Percentiles rank a stretch among this genome's conserved stretches.
Conservation (phyloP, 73 alveolate species). For the Paramecium sexaurelia region DNA sequence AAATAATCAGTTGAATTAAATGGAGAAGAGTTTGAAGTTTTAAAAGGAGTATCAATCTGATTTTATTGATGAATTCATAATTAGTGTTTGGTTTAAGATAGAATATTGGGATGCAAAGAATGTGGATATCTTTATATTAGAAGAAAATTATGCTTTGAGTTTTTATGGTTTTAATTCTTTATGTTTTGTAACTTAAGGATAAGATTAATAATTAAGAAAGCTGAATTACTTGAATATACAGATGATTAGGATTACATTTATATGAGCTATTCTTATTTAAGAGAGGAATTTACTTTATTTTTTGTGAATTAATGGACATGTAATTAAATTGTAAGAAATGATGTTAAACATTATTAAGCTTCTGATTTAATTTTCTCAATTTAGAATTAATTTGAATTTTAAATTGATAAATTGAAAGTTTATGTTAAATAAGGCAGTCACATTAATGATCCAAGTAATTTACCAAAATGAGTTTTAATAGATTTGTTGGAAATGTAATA, state of each 20-base stretch:
- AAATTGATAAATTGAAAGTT: background rate
- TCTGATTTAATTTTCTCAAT: background rate
- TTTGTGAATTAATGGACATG: background rate
- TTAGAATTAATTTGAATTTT: background rate
- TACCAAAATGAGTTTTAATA: background rate
- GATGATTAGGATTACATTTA: constrained; percentile 17
- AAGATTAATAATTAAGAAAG: background rate
- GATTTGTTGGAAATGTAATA: constrained; percentile 4
- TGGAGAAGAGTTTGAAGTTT: background rate
- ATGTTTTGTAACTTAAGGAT: constrained; percentile 15
- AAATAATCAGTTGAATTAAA: background rate
- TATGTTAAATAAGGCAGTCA: constrained; percentile 26
- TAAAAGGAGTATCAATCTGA: background rate
- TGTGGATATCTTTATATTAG: background rate
- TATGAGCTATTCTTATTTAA: constrained; percentile 14
- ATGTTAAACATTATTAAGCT: constrained; percentile 1
- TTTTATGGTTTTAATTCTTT: constrained; percentile 40
- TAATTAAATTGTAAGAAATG: background rate
- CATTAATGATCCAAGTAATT: background rate
- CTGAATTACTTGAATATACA: background rate
- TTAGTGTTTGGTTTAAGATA: constrained; percentile 26
- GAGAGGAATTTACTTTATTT: constrained; percentile 3
- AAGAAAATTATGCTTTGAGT: constrained; percentile 7
- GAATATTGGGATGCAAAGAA: background rate
- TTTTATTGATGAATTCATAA: background rate